phyloP scores from a whole-genome alignment of 2,329 filamentous ascomycete genomes.

The Aspergillus pseudoglaucus region DNA sequence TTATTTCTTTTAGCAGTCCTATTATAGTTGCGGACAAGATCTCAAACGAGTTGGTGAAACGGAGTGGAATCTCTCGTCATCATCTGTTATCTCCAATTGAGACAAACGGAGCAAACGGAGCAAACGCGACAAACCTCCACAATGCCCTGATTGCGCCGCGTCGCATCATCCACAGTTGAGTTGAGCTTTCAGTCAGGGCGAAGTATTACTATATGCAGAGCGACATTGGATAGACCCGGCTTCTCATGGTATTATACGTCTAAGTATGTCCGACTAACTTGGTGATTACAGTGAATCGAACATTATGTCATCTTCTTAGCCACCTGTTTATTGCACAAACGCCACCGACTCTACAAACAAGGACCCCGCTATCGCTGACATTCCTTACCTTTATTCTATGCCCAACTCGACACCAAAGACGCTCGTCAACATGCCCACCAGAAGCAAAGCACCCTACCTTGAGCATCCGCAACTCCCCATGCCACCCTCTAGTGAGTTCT shows the following conservation, averaged over 20 bases:
- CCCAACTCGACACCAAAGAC: background rate
- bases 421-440: no score
- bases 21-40: background rate
- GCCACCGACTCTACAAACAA: no score
- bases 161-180: no score
- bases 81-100: slow-evolving; percentile 9
- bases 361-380: background rate
- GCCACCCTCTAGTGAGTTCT: background rate
- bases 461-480: background rate
- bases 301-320: no score
- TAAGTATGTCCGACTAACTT: no score
- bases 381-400: background rate
- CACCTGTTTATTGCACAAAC: no score
- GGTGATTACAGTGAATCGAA: no score
- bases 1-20: background rate
- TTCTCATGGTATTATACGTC: no score
- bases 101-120: slow-evolving; percentile 18
- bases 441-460: no score
- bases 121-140: slow-evolving; percentile 23
- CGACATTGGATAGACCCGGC: no score
- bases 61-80: background rate
- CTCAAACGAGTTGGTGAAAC: background rate
- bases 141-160: background rate
- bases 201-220: no score
- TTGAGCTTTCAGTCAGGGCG: no score